phyloP scores from a whole-genome alignment of 192 early-diverging fungal genomes.

The Coemansia sp. region DNA sequence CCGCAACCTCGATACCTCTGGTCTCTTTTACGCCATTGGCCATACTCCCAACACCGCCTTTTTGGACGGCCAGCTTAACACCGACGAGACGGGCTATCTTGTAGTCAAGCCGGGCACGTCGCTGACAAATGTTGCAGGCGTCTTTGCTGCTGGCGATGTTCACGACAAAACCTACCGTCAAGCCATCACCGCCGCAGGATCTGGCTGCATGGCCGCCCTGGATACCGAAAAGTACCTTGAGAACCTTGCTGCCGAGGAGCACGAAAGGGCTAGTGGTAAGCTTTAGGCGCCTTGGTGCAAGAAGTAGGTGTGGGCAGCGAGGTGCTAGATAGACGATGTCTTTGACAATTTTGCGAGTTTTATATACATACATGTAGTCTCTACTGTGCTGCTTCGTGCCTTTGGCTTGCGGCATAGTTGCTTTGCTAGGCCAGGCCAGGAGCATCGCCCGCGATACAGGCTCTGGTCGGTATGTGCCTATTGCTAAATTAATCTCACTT shows the following conservation, averaged over 20 bases:
- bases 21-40: slow-evolving; percentile 98
- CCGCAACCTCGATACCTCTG: slow-evolving; percentile 75
- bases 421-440: neutral
- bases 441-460: too few relatives aligned
- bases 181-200: slow-evolving; percentile 95
- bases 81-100: slow-evolving; percentile 93
- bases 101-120: slow-evolving; percentile 77
- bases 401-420: neutral
- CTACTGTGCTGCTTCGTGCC: neutral
- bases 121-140: slow-evolving; percentile 85
- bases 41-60: slow-evolving; percentile 87
- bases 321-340: neutral
- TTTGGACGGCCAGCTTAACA: slow-evolving; percentile 75
- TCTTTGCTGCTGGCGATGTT: slow-evolving; percentile 98
- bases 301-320: neutral
- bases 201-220: slow-evolving; percentile 97
- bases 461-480: too few relatives aligned
- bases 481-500: too few relatives aligned
- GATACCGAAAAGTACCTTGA: slow-evolving; percentile 96
- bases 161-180: slow-evolving; percentile 97
- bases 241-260: slow-evolving; percentile 63
- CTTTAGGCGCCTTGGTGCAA: slow-evolving; percentile 11
- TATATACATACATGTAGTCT: neutral
- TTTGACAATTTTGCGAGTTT: neutral
- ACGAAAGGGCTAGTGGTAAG: slow-evolving; percentile 44